Evolutionary conservation across 768 basidiomycete species (phyloP).

Genomic region (Leccinum variicolor): DNA sequence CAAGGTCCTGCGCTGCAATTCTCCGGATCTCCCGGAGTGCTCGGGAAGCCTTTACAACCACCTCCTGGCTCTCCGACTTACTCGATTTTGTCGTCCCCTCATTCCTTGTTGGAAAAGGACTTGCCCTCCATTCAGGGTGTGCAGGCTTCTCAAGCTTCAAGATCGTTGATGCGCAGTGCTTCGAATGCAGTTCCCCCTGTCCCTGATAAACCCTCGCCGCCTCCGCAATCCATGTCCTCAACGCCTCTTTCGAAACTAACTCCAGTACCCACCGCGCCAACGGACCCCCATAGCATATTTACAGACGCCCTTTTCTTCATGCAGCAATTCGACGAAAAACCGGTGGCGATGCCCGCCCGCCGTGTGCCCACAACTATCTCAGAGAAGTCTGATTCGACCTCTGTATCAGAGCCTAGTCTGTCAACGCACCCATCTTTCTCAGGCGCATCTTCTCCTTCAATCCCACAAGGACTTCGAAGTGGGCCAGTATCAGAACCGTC

Average conservation of each 20-base stretch:
- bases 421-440: conserved; percentile 16
- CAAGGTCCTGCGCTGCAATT: conserved; percentile 15
- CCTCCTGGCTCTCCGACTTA: conserved; percentile 24
- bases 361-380: conserved; percentile 46
- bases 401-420: conserved; percentile 29
- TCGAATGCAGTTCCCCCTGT: conserved; percentile 25
- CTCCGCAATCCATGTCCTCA: conserved; percentile 16
- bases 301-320: conserved; percentile 68
- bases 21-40: conserved; percentile 14
- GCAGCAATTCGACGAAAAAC: conserved; percentile 48
- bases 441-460: conserved; percentile 19
- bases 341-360: conserved; percentile 20
- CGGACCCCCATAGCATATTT: conserved; percentile 38
- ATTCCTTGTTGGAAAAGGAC: conserved; percentile 32
- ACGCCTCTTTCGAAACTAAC: conserved; percentile 29
- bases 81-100: conserved; percentile 36
- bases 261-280: conserved; percentile 5
- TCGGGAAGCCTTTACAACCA: conserved; percentile 19
- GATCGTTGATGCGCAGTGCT: conserved; percentile 9
- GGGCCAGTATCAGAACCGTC: conserved; percentile 31
- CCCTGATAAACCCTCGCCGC: conserved; percentile 22
- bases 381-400: conserved; percentile 39
- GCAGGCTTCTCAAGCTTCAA: conserved; percentile 20
- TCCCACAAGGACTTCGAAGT: conserved; percentile 17
- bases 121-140: conserved; percentile 32